Conservation (phyloP, 208 protist species). For the Acanthamoeba lenticulata region DNA sequence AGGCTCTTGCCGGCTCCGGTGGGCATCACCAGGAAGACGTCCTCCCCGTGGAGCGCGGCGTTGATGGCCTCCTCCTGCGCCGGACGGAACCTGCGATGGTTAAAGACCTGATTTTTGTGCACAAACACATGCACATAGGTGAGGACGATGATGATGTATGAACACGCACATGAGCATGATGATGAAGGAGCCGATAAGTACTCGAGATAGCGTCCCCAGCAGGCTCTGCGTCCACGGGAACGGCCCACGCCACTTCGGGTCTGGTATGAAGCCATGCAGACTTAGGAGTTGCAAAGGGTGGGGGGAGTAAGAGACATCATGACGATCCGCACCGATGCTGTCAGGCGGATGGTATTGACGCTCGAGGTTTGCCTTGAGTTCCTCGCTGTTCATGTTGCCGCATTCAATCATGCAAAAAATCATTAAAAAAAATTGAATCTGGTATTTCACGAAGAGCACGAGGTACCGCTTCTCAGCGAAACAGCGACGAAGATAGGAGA, state of each 20-base stretch:
- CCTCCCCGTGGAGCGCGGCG: constrained; percentile 34
- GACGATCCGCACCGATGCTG: too few species aligned
- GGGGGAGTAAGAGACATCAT: too few species aligned
- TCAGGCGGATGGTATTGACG: too few species aligned
- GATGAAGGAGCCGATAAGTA: background rate
- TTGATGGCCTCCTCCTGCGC: constrained; percentile 65
- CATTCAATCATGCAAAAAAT: too few species aligned
- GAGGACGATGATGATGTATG: background rate
- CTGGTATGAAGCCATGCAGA: too few species aligned
- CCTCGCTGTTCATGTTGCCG: too few species aligned
- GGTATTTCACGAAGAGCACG: too few species aligned
- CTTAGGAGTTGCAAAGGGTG: too few species aligned
- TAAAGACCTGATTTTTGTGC: background rate
- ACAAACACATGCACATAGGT: background rate
- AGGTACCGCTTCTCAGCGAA: too few species aligned
- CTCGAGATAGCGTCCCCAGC: background rate
- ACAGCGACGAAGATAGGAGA: too few species aligned
- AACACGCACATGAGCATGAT: background rate
- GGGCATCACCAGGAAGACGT: constrained; percentile 77
- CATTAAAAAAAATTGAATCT: too few species aligned
- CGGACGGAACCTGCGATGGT: background rate
- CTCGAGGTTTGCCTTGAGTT: too few species aligned
- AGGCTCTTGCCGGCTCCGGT: constrained; percentile 83
- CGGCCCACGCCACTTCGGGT: background rate
- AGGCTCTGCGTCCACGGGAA: background rate